These are phyloP conservation scores for Mortierella sp. DNA, from an alignment of 371 early-diverging fungal genomes.

Conservation along the genomic window DNA sequence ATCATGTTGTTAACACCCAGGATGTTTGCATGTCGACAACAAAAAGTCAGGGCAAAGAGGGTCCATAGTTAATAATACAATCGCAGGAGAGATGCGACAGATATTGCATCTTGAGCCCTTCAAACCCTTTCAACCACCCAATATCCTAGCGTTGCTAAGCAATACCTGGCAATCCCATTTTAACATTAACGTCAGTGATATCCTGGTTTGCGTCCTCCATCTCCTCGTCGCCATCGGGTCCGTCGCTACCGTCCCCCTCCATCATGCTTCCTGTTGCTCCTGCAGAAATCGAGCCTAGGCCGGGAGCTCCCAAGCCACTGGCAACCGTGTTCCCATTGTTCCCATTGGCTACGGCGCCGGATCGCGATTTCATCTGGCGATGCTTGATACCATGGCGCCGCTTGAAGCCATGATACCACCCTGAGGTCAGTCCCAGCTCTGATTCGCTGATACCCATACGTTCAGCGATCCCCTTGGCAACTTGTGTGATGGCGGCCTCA, in stretches of 20 bases:
- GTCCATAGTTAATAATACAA: too few relatives aligned
- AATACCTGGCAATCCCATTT: too few relatives aligned
- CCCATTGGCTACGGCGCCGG: slow-evolving; percentile 8
- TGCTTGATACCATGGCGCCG: slow-evolving; percentile 53
- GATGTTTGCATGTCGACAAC: too few relatives aligned
- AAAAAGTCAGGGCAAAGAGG: too few relatives aligned
- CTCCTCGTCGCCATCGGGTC: slow-evolving; percentile 41
- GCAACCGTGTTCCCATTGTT: slow-evolving; percentile 9
- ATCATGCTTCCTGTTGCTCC: slow-evolving; percentile 10
- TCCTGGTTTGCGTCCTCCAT: slow-evolving; percentile 39
- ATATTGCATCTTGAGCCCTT: too few relatives aligned
- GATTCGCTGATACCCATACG: slow-evolving; percentile 49
- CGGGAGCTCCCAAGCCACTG: slow-evolving; percentile 19
- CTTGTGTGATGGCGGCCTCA: slow-evolving; percentile 51
- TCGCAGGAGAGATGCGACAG: too few relatives aligned
- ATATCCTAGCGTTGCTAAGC: too few relatives aligned
- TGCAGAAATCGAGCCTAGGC: slow-evolving; percentile 16
- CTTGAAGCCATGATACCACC: slow-evolving; percentile 54
- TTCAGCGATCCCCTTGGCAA: slow-evolving; percentile 52
- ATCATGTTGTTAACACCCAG: too few relatives aligned
- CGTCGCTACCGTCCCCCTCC: slow-evolving; percentile 42
- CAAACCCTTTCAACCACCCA: too few relatives aligned
- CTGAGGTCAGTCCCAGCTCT: slow-evolving; percentile 51
- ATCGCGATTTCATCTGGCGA: slow-evolving; percentile 43
- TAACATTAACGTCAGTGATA: neutral